These are phyloP conservation scores for Cystobasidium slooffiae DNA, from an alignment of 1,284 basidiomycete species.

Conservation along the genomic window DNA sequence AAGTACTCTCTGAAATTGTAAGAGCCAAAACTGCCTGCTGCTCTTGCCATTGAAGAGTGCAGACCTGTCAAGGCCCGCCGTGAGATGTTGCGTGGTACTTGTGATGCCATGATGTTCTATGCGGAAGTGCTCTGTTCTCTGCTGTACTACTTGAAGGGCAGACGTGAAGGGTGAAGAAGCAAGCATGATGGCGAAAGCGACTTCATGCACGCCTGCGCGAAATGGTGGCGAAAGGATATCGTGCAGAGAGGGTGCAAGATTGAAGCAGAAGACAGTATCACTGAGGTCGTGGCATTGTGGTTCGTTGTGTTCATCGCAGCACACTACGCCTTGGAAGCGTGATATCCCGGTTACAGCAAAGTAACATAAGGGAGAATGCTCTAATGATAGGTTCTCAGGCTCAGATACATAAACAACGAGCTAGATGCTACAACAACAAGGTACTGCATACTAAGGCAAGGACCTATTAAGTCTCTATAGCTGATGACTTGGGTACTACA, in stretches of 20 bases:
- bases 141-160: not conserved
- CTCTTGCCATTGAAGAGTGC: constrained; percentile 16
- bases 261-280: not conserved
- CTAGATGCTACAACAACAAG: too few species aligned
- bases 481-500: not conserved
- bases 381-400: too few species aligned
- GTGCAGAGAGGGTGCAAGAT: not conserved
- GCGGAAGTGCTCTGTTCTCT: not conserved
- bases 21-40: constrained; percentile 34
- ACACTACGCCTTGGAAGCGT: too few species aligned
- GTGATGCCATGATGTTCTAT: constrained; percentile 22
- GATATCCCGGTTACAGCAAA: too few species aligned
- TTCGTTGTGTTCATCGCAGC: too few species aligned
- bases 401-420: too few species aligned
- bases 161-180: not conserved
- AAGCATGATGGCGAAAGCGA: constrained; percentile 15
- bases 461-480: too few species aligned
- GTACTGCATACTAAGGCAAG: too few species aligned
- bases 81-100: constrained; percentile 15
- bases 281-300: too few species aligned
- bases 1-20: constrained; percentile 46
- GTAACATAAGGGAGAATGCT: too few species aligned
- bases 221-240: not conserved
- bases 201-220: not conserved
- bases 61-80: constrained; percentile 15